These are phyloP conservation scores for Exophiala xenobiotica DNA, from an alignment of 2,329 filamentous ascomycete genomes.

Conservation along the genomic window DNA sequence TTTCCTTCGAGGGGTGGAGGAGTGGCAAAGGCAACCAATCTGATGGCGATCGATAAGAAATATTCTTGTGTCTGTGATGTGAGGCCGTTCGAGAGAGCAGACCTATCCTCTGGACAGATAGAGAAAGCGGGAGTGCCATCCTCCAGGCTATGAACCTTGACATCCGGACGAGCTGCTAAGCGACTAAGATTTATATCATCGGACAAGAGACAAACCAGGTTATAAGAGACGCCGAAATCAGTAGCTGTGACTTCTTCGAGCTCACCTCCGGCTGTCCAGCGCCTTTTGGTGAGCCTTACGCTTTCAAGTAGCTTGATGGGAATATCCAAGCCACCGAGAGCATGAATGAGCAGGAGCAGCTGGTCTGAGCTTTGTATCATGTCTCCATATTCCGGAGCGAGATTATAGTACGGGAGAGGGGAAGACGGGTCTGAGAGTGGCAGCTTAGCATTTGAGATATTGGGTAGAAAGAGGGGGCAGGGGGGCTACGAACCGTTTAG, in stretches of 20 bases:
- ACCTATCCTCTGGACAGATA: not conserved
- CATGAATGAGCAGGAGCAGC: not conserved
- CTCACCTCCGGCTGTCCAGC: not conserved
- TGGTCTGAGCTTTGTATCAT: not conserved
- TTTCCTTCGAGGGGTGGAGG: not conserved
- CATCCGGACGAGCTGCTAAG: not conserved
- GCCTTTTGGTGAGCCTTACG: not conserved
- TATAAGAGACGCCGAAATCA: not conserved
- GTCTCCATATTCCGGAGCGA: not conserved
- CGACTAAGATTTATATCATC: not conserved
- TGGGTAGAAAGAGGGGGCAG: not conserved
- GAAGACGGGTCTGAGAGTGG: not conserved
- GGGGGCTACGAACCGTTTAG: not conserved
- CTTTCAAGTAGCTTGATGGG: not conserved
- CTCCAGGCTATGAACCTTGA: not conserved
- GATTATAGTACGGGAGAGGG: not conserved
- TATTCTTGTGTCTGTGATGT: not conserved
- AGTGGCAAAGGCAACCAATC: not conserved
- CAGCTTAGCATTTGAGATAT: not conserved
- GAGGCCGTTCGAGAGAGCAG: not conserved
- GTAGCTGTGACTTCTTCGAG: not conserved
- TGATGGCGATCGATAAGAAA: not conserved
- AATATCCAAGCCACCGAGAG: not conserved
- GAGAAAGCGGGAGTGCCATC: not conserved
- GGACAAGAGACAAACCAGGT: not conserved